phyloP scores from a whole-genome alignment of 164 flowering plant species.

The Sextonia rubra region DNA sequence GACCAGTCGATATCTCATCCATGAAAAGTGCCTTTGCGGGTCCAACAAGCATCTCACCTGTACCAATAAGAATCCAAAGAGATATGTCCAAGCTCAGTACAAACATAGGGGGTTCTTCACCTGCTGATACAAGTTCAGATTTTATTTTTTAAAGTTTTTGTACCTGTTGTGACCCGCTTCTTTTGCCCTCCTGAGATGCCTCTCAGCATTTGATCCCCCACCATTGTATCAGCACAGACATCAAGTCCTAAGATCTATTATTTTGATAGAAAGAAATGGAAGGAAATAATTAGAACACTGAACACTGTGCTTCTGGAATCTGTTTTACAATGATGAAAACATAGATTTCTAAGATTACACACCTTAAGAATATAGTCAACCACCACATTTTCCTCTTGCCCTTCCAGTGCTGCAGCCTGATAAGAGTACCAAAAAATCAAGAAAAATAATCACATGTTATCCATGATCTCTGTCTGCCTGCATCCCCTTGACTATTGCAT shows the following conservation, averaged over 20 bases:
- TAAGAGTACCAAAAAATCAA: not conserved
- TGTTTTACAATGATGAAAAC: not conserved
- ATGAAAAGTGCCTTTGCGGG: slow-evolving; percentile 31
- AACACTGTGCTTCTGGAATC: not conserved
- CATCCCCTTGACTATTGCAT: no score
- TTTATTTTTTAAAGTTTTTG: not conserved
- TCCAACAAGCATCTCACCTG: slow-evolving; percentile 61
- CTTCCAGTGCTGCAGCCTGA: slow-evolving; percentile 61
- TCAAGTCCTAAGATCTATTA: slow-evolving; percentile 26
- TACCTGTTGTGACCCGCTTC: slow-evolving; percentile 29
- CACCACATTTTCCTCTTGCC: slow-evolving; percentile 56
- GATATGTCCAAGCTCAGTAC: not conserved
- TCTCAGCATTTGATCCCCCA: slow-evolving; percentile 24
- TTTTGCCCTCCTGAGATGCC: slow-evolving; percentile 29
- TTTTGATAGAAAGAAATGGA: not conserved
- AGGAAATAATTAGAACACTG: not conserved
- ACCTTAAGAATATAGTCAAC: slow-evolving; percentile 76
- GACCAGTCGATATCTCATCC: slow-evolving; percentile 38
- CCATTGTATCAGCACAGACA: slow-evolving; percentile 26
- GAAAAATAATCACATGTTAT: not conserved
- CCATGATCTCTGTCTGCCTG: no score
- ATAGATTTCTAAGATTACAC: not conserved
- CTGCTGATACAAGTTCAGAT: not conserved
- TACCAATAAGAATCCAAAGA: not conserved
- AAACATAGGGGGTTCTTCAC: not conserved